A percentile compares a stretch with the other conserved stretches of the same genome.
phyloP scores from a whole-genome alignment of 2,329 filamentous ascomycete genomes.

The Trichoderma citrinoviride region DNA sequence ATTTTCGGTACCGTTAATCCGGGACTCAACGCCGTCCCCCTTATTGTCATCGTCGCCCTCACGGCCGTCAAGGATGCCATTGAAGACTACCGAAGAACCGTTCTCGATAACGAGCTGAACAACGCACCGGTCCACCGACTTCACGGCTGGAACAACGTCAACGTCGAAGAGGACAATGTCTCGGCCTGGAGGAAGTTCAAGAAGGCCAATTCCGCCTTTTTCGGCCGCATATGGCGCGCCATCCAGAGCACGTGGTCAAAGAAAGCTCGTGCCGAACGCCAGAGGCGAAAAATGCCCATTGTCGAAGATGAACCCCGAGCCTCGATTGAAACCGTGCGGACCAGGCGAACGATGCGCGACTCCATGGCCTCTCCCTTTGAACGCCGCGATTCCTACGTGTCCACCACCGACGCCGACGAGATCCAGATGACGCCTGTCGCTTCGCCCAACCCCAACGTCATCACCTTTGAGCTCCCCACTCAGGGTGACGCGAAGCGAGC shows the following conservation, averaged over 20 bases:
- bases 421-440: slow-evolving; percentile 97
- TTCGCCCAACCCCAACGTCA: slow-evolving; percentile 62
- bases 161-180: slow-evolving; percentile 82
- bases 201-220: slow-evolving; percentile 71
- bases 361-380: slow-evolving; percentile 51
- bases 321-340: slow-evolving; percentile 49
- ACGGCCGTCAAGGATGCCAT: slow-evolving; percentile 93
- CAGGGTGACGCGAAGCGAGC: slow-evolving; percentile 36
- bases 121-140: slow-evolving; percentile 93
- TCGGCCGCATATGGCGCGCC: slow-evolving; percentile 52
- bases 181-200: slow-evolving; percentile 85
- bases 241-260: slow-evolving; percentile 51
- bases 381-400: slow-evolving; percentile 52
- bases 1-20: slow-evolving; percentile 94
- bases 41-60: slow-evolving; percentile 87
- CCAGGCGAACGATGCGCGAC: slow-evolving; percentile 36
- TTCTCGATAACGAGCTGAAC: slow-evolving; percentile 90
- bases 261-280: slow-evolving; percentile 49
- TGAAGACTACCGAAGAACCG: slow-evolving; percentile 89
- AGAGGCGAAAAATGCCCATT: slow-evolving; percentile 43
- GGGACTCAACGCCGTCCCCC: slow-evolving; percentile 80
- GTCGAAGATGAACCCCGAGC: slow-evolving; percentile 53
- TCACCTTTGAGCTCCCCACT: slow-evolving; percentile 42
- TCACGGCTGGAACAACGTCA: slow-evolving; percentile 87
- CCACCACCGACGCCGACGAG: slow-evolving; percentile 60